These are phyloP conservation scores for Baorangia bicolor DNA, from an alignment of 768 basidiomycete genomes.

Conservation along the genomic window DNA sequence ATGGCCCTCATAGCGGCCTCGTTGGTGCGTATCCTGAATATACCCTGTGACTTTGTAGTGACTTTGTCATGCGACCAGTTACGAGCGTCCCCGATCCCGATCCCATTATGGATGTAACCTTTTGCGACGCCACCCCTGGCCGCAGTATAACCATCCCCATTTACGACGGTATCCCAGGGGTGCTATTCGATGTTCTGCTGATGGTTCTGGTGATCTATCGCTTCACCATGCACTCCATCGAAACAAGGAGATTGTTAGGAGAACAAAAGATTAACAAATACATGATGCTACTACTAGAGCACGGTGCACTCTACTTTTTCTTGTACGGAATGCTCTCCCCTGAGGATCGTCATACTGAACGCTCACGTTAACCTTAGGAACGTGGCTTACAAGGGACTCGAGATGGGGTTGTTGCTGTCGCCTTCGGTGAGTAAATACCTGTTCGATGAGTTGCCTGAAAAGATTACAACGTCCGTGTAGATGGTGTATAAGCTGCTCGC, in stretches of 20 bases:
- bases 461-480: background rate
- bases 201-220: slow-evolving; percentile 6
- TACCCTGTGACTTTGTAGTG: background rate
- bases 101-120: background rate
- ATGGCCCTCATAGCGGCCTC: background rate
- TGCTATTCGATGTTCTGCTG: slow-evolving; percentile 7
- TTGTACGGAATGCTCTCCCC: background rate
- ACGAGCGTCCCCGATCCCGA: fast-evolving
- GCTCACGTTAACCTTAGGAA: background rate
- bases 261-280: slow-evolving; percentile 3
- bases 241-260: slow-evolving; percentile 1
- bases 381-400: background rate
- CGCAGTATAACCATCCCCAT: background rate
- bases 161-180: slow-evolving; percentile 1
- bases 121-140: background rate
- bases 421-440: background rate
- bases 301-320: slow-evolving; percentile 12
- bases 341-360: background rate
- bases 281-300: slow-evolving; percentile 8
- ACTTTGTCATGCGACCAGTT: background rate
- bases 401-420: background rate
- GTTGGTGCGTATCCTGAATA: background rate
- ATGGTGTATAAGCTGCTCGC: background rate
- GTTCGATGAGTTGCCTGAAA: background rate
- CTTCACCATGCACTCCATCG: slow-evolving; percentile 3